Evolutionary conservation across 2,329 filamentous ascomycete species (phyloP), one percentile per base, ranked within the genome.

Genomic region (Calonectria henricotiae): DNA sequence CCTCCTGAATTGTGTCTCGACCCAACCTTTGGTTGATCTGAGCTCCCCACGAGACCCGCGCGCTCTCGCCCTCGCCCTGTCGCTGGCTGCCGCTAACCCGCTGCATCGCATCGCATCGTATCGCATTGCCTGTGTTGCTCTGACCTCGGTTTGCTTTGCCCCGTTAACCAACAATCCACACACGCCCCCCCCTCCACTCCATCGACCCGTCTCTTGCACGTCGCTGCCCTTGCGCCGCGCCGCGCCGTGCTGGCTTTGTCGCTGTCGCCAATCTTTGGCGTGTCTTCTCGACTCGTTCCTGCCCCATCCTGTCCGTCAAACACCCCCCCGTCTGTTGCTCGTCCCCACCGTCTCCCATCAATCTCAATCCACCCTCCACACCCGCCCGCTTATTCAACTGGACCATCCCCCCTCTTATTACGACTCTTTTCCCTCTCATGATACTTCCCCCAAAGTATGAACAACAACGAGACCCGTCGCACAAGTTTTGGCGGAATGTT

Each of bases 401-500:
- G 70, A 68, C 65, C 43, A 65, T 66, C 65, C 67, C 62, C 68
- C 69, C 67, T 58, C 67, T 71, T 65, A 68, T 73, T 65, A 70
- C 74, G 64, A 74, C 64, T 74, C 71, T 72, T 37, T 73, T 76
- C 69, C 73, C 67, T 76, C 76, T 74, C 69, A 77, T 77, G 74
- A 73, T 65, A 51, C 69, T 71, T 71, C 67, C 68, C 67, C 68
- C 66, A 73, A 71, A 82, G 77, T 75, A 81, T 80, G 78, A 80
- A 75, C 75, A 72, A 75, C 62, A 72, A 75, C 62, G 75, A 74
- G 65, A 75, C 79, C 74, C 81, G 78, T 74, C 80, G 80, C 68
- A 78, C 86, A 74, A 87, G 85, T 77, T 83, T 89, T 58, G 51
- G 51, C 83, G 86, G 86, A 77, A 88, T 88, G 82, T 88, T 93